Conservation (phyloP, 305 asterid genomes). For the Solanum chacoense region DNA sequence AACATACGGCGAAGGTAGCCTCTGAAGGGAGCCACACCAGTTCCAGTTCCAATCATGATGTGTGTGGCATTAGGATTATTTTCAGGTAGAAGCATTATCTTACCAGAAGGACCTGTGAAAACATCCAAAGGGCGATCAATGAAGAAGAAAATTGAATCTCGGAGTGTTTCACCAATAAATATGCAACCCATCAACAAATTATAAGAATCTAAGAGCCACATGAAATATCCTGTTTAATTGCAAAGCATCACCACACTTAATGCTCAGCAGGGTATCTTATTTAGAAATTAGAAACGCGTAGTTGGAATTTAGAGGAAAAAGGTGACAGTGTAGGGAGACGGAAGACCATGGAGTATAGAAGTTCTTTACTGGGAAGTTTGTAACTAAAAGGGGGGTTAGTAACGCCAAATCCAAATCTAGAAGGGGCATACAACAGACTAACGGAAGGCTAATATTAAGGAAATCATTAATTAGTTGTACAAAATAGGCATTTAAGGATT, state of each 20-base stretch:
- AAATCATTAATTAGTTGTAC: neutral
- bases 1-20: conserved; percentile 98
- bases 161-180: neutral
- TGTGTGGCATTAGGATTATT: conserved; percentile 82
- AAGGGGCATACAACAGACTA: neutral
- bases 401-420: neutral
- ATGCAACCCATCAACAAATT: neutral
- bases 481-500: neutral
- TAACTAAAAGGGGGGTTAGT: neutral
- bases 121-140: neutral
- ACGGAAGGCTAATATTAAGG: neutral
- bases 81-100: conserved; percentile 94
- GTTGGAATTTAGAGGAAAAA: neutral
- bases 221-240: neutral
- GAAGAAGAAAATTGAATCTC: neutral
- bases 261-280: neutral
- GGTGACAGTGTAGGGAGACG: neutral
- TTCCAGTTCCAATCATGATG: conserved; percentile 96
- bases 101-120: conserved; percentile 86
- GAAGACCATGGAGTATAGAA: neutral
- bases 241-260: neutral
- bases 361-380: neutral
- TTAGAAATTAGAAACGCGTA: neutral
- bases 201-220: neutral
- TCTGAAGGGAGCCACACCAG: conserved; percentile 91